Evolutionary conservation across 2,329 filamentous ascomycete species (phyloP), one percentile per base, ranked within the genome.

Genomic region (Fusarium siculi): DNA sequence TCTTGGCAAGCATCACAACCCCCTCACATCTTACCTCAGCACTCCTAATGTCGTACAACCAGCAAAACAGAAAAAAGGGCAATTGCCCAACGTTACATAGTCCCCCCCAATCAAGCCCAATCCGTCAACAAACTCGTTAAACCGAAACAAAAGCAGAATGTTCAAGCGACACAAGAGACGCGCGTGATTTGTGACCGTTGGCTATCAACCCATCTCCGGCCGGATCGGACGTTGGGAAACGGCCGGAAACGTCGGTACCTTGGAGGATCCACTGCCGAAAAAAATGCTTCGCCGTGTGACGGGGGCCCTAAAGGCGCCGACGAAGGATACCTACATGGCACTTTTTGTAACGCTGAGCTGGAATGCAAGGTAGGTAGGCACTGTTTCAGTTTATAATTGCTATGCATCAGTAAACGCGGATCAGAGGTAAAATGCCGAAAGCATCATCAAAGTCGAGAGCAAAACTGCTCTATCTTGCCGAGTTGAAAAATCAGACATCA

Each of bases 231-330:
- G 56, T 72, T 49, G 44, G 49, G 36, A 50, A 50, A 55, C 74
- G 72, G 61, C 75, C 75, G 75, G 75, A 77, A 77, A 66, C 70
- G 70, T 77, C 75, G 75, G 75, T 64, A 59, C 40, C 52, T 37
- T 49, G 32, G 44, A 25, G 70, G 68, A 53, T 61, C 73, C 63
- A 71, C 67, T 54, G 30, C 70, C 63, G 68, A 70, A 66, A 69
- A 69, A 69, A 69, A 60, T 54, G 53, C 46, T 55, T 63, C 54
- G 43, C 46, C 50, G 69, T 66, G 44, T 49, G 58, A 75, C 64
- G 67, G 66, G 55, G 46, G 34, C 49, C 40, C 47, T n/a, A 49
- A 62, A 66, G 39, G 61, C 25, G 53, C 54, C 53, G 55, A 67
- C 16, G 53, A 39, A 23, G n/a, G 44, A 71, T 52, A 39, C 34